Conservation (phyloP, 345 rosid genomes). For the Gossypioides kirkii region DNA sequence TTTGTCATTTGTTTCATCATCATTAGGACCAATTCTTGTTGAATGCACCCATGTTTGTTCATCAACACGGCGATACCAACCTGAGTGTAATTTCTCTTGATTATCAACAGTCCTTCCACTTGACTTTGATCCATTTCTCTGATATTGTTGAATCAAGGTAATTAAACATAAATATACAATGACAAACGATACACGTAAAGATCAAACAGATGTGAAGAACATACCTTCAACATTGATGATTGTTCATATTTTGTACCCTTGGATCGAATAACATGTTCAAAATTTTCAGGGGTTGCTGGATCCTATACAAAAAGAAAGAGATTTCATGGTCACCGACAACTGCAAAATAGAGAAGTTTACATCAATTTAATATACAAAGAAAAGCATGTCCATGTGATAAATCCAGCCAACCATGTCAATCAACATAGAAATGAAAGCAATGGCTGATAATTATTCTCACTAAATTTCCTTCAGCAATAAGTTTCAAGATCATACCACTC, state of each 20-base stretch:
- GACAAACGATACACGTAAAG: too few species aligned
- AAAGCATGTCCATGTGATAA: background rate
- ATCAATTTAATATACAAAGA: background rate
- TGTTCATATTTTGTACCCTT: slow-evolving; percentile 47
- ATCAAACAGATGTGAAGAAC: background rate
- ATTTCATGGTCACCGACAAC: background rate
- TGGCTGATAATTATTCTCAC: background rate
- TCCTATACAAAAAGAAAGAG: slow-evolving; percentile 45
- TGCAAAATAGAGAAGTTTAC: background rate
- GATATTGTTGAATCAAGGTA: slow-evolving; percentile 13
- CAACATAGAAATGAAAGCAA: background rate
- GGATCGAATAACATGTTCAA: slow-evolving; percentile 46
- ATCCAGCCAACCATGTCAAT: slow-evolving; percentile 10
- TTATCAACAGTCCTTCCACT: slow-evolving; percentile 28
- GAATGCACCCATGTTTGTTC: slow-evolving; percentile 30
- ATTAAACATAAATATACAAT: slow-evolving; percentile 10
- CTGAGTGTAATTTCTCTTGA: slow-evolving; percentile 26
- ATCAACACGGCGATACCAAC: slow-evolving; percentile 22
- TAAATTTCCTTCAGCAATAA: slow-evolving; percentile 6
- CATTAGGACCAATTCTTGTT: slow-evolving; percentile 20
- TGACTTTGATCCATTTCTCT: slow-evolving; percentile 65
- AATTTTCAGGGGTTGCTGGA: slow-evolving; percentile 86
- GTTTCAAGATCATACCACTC: background rate
- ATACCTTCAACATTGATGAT: slow-evolving; percentile 56
- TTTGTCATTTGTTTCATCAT: slow-evolving; percentile 56